Conservation (phyloP, 345 rosid species). For the Cochlearia excelsa region DNA sequence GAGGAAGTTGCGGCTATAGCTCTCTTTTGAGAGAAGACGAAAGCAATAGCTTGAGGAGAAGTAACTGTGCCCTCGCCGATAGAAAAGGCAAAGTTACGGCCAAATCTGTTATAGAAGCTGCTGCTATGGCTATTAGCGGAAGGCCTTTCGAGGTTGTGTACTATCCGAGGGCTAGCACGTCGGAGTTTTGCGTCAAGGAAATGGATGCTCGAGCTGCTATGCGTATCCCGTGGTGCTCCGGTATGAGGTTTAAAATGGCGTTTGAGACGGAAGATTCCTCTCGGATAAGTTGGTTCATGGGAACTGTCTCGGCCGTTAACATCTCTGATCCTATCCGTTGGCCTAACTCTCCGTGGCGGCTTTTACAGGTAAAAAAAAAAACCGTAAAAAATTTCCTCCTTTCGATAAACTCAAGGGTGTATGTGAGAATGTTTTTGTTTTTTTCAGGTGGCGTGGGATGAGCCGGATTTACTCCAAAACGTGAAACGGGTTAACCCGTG, state of each 20-base stretch:
- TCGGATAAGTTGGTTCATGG: conserved; percentile 96
- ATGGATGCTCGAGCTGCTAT: conserved; percentile 62
- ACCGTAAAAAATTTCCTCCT: not conserved
- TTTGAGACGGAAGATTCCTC: conserved; percentile 94
- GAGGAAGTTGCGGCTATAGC: conserved; percentile 47
- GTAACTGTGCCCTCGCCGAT: conserved; percentile 35
- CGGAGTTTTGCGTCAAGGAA: conserved; percentile 82
- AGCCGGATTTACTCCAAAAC: conserved; percentile 91
- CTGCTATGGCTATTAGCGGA: conserved; percentile 55
- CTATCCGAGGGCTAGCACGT: conserved; percentile 80
- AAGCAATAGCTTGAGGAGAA: conserved; percentile 43
- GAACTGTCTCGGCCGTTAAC: conserved; percentile 74
- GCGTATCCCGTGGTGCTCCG: conserved; percentile 77
- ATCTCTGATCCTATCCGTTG: conserved; percentile 73
- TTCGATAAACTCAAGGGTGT: not conserved
- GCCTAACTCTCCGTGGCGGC: conserved; percentile 95
- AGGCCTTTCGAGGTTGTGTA: conserved; percentile 74
- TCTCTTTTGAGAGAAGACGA: conserved; percentile 59
- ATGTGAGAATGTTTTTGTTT: not conserved
- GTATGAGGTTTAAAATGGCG: conserved; percentile 96
- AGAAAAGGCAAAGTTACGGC: conserved; percentile 52
- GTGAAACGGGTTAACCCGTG: conserved; percentile 95
- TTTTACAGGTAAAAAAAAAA: conserved; percentile 59
- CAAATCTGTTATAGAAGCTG: conserved; percentile 77
- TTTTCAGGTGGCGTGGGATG: conserved; percentile 94